These are phyloP conservation scores for Hyaloscypha bicolor DNA, from an alignment of 495 filamentous ascomycete genomes.

Conservation along the genomic window DNA sequence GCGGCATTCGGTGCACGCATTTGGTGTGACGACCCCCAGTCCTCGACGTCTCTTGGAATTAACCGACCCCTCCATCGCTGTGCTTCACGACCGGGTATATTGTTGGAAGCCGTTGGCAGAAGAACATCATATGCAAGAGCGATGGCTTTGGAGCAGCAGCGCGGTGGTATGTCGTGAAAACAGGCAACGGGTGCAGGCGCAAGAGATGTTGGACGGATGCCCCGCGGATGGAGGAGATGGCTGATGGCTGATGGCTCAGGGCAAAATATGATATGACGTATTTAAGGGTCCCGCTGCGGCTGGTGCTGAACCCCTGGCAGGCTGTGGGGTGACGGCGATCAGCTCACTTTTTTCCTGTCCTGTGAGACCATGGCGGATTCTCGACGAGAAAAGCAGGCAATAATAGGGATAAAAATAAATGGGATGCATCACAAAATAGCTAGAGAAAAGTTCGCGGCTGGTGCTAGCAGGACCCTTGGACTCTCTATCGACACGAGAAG, in stretches of 20 bases:
- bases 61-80: conserved; percentile 19
- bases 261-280: conserved; percentile 3
- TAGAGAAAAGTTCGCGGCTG: background rate
- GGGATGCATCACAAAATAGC: background rate
- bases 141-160: background rate
- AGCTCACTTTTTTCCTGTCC: background rate
- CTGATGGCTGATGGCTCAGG: background rate
- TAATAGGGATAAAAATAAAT: background rate
- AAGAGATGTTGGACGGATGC: background rate
- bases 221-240: background rate
- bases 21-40: conserved; percentile 54
- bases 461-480: background rate
- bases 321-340: background rate
- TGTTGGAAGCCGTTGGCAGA: background rate
- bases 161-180: background rate
- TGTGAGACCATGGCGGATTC: background rate
- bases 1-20: conserved; percentile 59
- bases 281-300: background rate
- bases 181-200: background rate
- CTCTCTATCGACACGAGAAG: background rate
- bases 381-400: background rate
- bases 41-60: conserved; percentile 45
- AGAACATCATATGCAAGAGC: conserved; percentile 6
- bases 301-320: background rate
- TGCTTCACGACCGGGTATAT: background rate